Conservation (phyloP, 1,284 basidiomycete species). For the Leccinum colubrinum region DNA sequence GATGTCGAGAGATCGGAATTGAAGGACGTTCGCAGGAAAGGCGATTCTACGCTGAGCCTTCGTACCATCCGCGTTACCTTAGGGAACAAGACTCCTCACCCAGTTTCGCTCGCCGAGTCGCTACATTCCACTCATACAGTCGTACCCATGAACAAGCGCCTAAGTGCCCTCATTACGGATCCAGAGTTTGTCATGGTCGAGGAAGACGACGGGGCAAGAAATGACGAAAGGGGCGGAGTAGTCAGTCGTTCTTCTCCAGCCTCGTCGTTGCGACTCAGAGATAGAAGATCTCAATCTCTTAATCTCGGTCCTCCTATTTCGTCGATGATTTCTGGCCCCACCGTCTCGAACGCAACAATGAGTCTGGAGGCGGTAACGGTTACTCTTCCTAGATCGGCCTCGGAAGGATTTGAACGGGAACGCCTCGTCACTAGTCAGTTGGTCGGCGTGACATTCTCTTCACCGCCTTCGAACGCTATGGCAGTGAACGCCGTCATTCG, state of each 20-base stretch:
- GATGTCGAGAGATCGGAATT: slow-evolving; percentile 47
- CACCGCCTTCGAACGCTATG: slow-evolving; percentile 18
- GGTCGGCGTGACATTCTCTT: slow-evolving; percentile 17
- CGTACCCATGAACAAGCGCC: slow-evolving; percentile 57
- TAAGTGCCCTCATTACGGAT: slow-evolving; percentile 66
- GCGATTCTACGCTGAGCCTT: slow-evolving; percentile 72
- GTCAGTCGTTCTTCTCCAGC: slow-evolving; percentile 26
- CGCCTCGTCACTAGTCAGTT: slow-evolving; percentile 19
- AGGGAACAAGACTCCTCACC: slow-evolving; percentile 55
- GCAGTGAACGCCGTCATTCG: slow-evolving; percentile 8
- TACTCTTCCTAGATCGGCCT: slow-evolving; percentile 29
- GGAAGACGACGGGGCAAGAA: slow-evolving; percentile 43
- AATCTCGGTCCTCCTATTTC: slow-evolving; percentile 41
- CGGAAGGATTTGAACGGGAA: slow-evolving; percentile 28
- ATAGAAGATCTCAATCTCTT: slow-evolving; percentile 63
- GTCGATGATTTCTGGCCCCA: slow-evolving; percentile 29
- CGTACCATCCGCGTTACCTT: slow-evolving; percentile 61
- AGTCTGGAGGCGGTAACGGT: slow-evolving; percentile 33
- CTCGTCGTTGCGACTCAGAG: slow-evolving; percentile 38
- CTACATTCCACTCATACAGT: slow-evolving; percentile 69
- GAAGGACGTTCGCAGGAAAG: slow-evolving; percentile 70
- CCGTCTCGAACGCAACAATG: slow-evolving; percentile 29
- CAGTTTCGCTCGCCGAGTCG: slow-evolving; percentile 73
- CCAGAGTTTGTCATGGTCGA: slow-evolving; percentile 55
- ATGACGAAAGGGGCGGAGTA: slow-evolving; percentile 32